phyloP scores from a whole-genome alignment of 495 filamentous ascomycete species.

The Pseudoneurospora amorphoporcata region DNA sequence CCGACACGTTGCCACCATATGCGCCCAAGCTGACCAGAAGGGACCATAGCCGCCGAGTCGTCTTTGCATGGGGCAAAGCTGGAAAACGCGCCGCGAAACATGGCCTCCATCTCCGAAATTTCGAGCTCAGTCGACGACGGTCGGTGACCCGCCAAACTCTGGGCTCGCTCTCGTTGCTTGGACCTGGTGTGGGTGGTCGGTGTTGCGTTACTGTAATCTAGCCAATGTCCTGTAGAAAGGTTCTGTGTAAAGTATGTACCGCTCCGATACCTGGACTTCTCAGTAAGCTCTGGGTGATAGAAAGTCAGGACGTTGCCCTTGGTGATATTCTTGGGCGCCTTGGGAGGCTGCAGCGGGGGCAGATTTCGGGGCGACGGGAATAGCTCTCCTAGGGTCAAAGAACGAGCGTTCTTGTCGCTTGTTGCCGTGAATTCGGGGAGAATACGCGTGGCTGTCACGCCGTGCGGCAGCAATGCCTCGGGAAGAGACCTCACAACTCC shows the following conservation, averaged over 20 bases:
- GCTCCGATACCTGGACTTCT: conserved; percentile 45
- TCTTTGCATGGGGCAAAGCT: conserved; percentile 80
- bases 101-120: conserved; percentile 56
- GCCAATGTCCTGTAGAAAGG: conserved; percentile 53
- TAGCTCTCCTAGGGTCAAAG: conserved; percentile 64
- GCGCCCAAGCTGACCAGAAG: conserved; percentile 56
- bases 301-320: conserved; percentile 52
- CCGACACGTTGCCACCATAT: conserved; percentile 86
- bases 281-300: conserved; percentile 46
- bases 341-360: conserved; percentile 61
- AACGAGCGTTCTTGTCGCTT: conserved; percentile 36
- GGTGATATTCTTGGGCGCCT: conserved; percentile 51
- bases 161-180: conserved; percentile 59
- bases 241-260: conserved; percentile 43
- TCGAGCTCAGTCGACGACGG: conserved; percentile 42
- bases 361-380: conserved; percentile 64
- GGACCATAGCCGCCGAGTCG: conserved; percentile 62
- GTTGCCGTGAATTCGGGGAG: conserved; percentile 34
- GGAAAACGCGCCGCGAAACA: conserved; percentile 76
- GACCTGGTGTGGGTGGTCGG: conserved; percentile 50
- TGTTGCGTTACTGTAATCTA: conserved; percentile 54
- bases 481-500: conserved; percentile 36
- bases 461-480: conserved; percentile 60
- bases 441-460: conserved; percentile 60
- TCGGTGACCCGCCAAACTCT: conserved; percentile 55